A percentile compares a stretch with the other conserved stretches of the same genome.
phyloP scores from a whole-genome alignment of 352 stramenopile genomes.

The Globisporangium nagaii region DNA sequence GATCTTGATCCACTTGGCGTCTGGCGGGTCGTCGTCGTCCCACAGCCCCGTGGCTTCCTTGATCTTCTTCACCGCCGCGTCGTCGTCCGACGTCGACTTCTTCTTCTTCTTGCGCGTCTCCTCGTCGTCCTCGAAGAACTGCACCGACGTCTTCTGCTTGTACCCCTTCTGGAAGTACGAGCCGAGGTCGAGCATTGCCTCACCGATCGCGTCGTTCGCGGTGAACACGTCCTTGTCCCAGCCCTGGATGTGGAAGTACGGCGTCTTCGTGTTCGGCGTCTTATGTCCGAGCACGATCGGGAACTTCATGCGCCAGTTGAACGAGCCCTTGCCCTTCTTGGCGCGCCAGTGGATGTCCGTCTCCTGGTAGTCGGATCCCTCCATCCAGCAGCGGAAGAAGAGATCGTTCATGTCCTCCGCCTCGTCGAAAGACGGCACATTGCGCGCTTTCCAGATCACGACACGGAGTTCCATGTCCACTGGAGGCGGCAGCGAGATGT shows the following conservation, averaged over 20 bases:
- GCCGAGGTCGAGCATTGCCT: conserved; percentile 78
- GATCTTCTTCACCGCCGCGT: conserved; percentile 78
- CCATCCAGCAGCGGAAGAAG: conserved; percentile 89
- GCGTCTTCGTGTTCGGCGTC: conserved; percentile 85
- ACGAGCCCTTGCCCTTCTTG: conserved; percentile 91
- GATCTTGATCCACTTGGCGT: conserved; percentile 83
- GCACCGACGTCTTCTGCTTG: conserved; percentile 66
- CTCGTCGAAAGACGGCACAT: conserved; percentile 83
- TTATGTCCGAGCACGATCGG: conserved; percentile 83
- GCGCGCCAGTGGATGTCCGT: conserved; percentile 94
- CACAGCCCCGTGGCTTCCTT: conserved; percentile 80
- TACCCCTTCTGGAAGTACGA: conserved; percentile 72
- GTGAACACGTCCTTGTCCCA: conserved; percentile 94
- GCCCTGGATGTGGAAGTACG: conserved; percentile 91
- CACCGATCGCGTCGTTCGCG: conserved; percentile 89
- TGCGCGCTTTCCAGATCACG: conserved; percentile 90
- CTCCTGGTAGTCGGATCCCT: conserved; percentile 72
- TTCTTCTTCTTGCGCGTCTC: conserved; percentile 74
- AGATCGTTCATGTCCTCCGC: conserved; percentile 91
- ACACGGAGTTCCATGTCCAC: conserved; percentile 90
- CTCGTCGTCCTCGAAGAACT: conserved; percentile 82
- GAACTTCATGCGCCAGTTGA: conserved; percentile 95
- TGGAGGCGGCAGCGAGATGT: conserved; percentile 80
- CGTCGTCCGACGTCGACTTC: conserved; percentile 66
- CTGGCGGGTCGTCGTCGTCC: conserved; percentile 74